These are phyloP conservation scores for Avena sativa DNA, from an alignment of 176 grass and related monocot species.

Conservation along the genomic window DNA sequence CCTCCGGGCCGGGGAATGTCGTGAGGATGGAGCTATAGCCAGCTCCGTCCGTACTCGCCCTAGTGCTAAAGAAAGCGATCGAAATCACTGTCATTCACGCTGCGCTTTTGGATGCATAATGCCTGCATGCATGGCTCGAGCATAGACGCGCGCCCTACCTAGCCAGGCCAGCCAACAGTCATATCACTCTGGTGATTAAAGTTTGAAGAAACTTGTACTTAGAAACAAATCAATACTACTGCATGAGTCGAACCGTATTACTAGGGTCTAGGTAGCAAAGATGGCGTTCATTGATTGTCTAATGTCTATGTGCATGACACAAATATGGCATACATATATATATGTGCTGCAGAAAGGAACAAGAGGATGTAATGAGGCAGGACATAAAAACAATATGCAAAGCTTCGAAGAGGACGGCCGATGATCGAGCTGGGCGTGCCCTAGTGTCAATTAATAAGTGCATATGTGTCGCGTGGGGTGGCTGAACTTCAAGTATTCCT, in stretches of 20 bases:
- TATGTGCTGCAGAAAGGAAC: conserved; percentile 10
- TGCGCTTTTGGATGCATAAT: conserved; percentile 22
- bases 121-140: conserved; percentile 21
- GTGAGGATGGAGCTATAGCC: not conserved
- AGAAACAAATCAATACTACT: too few species aligned
- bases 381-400: not conserved
- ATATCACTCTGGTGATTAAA: conserved; percentile 30
- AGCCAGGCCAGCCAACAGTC: not conserved
- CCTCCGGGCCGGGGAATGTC: conserved; percentile 34
- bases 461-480: conserved; percentile 27
- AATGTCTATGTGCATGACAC: not conserved
- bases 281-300: not conserved
- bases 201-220: not conserved
- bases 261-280: not conserved
- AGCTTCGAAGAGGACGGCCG: conserved; percentile 18
- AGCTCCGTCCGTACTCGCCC: not conserved
- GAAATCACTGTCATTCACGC: conserved; percentile 37
- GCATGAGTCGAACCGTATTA: too few species aligned
- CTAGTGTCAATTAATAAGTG: conserved; percentile 1
- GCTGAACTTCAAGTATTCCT: conserved; percentile 22
- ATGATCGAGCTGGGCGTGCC: not conserved
- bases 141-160: not conserved
- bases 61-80: conserved; percentile 8
- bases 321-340: not conserved
- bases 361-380: not conserved